A percentile compares a stretch with the other conserved stretches of the same genome.
phyloP scores from a whole-genome alignment of 768 basidiomycete species.

The Ramaria sp. region DNA sequence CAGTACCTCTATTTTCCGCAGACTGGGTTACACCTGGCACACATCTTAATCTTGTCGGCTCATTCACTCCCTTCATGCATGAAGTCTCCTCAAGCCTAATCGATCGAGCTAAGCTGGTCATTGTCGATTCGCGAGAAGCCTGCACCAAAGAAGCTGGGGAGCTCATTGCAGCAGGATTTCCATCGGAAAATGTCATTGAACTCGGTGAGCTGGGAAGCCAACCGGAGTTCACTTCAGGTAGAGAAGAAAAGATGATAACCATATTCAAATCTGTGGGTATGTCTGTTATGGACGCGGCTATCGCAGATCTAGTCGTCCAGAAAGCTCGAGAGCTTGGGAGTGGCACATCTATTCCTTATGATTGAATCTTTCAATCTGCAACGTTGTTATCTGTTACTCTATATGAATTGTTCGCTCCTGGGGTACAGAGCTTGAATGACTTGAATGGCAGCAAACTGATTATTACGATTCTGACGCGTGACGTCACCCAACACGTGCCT shows the following conservation, averaged over 20 bases:
- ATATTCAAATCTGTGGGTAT: slow-evolving; percentile 87
- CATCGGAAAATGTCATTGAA: slow-evolving; percentile 39
- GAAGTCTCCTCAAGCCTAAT: slow-evolving; percentile 59
- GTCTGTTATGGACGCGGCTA: slow-evolving; percentile 80
- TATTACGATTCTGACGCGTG: no score
- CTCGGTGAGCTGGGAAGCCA: slow-evolving; percentile 44
- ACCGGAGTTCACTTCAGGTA: not conserved
- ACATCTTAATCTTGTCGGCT: slow-evolving; percentile 70
- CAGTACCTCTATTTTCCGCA: slow-evolving; percentile 57
- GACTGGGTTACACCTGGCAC: slow-evolving; percentile 49
- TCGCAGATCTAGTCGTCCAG: slow-evolving; percentile 56
- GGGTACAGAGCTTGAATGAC: no score
- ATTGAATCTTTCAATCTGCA: not conserved
- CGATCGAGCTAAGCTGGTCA: slow-evolving; percentile 37
- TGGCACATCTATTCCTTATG: not conserved
- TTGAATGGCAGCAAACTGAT: no score
- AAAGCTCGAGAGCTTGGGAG: slow-evolving; percentile 40
- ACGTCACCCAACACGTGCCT: no score
- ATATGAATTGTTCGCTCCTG: no score
- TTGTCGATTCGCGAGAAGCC: slow-evolving; percentile 56
- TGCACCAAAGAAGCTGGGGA: slow-evolving; percentile 63
- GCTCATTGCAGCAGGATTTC: slow-evolving; percentile 45
- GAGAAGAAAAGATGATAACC: slow-evolving; percentile 29
- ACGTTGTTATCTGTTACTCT: no score
- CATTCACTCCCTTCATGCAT: slow-evolving; percentile 71